Conservation (phyloP, 2,329 filamentous ascomycete species). For the Aspergillus novoparasiticus region DNA sequence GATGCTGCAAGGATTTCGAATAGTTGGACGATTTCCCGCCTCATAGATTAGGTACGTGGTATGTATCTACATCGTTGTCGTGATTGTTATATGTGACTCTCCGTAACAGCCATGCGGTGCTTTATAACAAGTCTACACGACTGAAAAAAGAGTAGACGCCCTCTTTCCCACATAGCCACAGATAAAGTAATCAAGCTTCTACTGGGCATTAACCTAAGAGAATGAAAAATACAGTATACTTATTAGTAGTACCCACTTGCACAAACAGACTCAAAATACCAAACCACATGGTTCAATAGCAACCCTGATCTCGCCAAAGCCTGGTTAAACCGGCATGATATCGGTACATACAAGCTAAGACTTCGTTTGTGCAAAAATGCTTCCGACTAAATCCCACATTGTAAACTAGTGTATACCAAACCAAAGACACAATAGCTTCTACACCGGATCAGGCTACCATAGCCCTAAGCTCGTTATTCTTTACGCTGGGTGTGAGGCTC, state of each 20-base stretch:
- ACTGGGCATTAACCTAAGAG: background rate
- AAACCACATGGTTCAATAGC: background rate
- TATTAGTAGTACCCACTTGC: too few relatives aligned
- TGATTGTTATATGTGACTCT: background rate
- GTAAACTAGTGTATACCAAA: background rate
- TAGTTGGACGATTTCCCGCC: too few relatives aligned
- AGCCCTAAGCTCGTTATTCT: too few relatives aligned
- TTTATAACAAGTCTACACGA: too few relatives aligned
- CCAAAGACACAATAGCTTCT: background rate
- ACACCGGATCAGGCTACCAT: too few relatives aligned
- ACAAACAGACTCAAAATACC: background rate
- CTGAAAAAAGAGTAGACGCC: too few relatives aligned
- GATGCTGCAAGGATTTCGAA: too few relatives aligned
- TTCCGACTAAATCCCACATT: background rate
- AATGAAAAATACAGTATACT: background rate
- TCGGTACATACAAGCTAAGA: background rate
- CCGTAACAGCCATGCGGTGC: too few relatives aligned
- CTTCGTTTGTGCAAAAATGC: background rate
- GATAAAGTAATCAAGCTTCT: background rate
- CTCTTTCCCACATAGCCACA: too few relatives aligned
- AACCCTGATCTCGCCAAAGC: background rate
- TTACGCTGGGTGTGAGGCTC: too few relatives aligned
- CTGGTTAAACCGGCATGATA: background rate
- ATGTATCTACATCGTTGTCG: too few relatives aligned
- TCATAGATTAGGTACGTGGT: too few relatives aligned